A percentile compares a stretch with the other conserved stretches of the same genome.
Conservation (phyloP, 2,329 filamentous ascomycete species). For the Fusarium sp. region DNA sequence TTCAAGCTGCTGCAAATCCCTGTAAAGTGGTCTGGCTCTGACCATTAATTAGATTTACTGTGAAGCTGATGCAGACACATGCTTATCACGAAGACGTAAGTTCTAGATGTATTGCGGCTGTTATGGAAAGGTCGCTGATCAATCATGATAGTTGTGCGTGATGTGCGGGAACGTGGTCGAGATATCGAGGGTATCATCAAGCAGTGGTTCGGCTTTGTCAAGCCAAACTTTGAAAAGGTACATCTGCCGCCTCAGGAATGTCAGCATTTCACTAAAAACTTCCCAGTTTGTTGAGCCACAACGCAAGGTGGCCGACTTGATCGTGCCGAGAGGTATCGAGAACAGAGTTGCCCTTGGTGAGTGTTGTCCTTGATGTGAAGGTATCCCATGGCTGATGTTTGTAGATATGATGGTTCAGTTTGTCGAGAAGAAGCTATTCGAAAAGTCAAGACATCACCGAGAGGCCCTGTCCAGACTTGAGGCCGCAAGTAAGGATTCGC, state of each 20-base stretch:
- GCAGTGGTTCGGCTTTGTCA: slow-evolving; percentile 96
- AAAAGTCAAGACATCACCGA: slow-evolving; percentile 87
- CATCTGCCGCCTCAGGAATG: neutral
- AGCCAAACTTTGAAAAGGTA: slow-evolving; percentile 91
- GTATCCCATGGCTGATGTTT: slow-evolving; percentile 6
- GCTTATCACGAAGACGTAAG: slow-evolving; percentile 86
- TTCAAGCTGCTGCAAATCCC: neutral
- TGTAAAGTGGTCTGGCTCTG: neutral
- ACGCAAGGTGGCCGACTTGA: slow-evolving; percentile 90
- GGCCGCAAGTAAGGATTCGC: slow-evolving; percentile 74
- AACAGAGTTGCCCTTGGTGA: slow-evolving; percentile 89
- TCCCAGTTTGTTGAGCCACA: slow-evolving; percentile 88
- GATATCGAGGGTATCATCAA: slow-evolving; percentile 97
- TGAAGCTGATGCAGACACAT: slow-evolving; percentile 94
- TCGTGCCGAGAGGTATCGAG: slow-evolving; percentile 93
- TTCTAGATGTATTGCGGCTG: neutral
- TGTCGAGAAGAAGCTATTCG: slow-evolving; percentile 85
- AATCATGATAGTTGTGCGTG: slow-evolving; percentile 73
- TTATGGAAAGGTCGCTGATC: slow-evolving; percentile 2
- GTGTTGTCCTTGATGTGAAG: slow-evolving; percentile 39
- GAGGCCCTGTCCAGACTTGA: slow-evolving; percentile 82
- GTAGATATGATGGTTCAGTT: slow-evolving; percentile 92
- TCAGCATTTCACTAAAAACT: slow-evolving; percentile 14
- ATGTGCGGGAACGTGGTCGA: slow-evolving; percentile 87
- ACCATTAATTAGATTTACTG: slow-evolving; percentile 78